Evolutionary conservation across 768 basidiomycete genomes (phyloP).

Genomic region (Tricholoma matsutake): DNA sequence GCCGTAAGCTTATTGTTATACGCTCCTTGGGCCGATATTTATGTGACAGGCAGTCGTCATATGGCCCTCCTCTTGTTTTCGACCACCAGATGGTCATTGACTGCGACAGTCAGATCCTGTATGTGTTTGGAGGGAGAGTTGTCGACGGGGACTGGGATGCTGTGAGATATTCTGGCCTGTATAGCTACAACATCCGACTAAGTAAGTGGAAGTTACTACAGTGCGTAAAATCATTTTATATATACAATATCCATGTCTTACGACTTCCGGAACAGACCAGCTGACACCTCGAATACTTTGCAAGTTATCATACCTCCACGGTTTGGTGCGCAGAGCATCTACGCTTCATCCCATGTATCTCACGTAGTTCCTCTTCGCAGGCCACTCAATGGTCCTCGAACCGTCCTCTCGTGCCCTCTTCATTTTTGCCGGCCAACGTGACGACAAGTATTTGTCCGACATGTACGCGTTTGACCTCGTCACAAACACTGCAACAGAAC

Average conservation of each 20-base stretch:
- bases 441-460: slow-evolving; percentile 65
- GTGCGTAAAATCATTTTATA: slow-evolving; percentile 37
- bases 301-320: slow-evolving; percentile 53
- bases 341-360: not conserved
- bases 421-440: slow-evolving; percentile 73
- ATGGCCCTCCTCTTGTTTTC: slow-evolving; percentile 70
- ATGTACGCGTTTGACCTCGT: slow-evolving; percentile 72
- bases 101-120: slow-evolving; percentile 63
- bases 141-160: slow-evolving; percentile 62
- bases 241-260: not conserved
- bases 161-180: slow-evolving; percentile 66
- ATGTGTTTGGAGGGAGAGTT: slow-evolving; percentile 74
- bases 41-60: slow-evolving; percentile 41
- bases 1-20: slow-evolving; percentile 40
- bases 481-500: slow-evolving; percentile 53
- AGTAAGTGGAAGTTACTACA: slow-evolving; percentile 68
- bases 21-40: not conserved
- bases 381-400: slow-evolving; percentile 83
- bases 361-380: slow-evolving; percentile 26
- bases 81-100: slow-evolving; percentile 86
- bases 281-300: slow-evolving; percentile 26
- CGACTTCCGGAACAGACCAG: slow-evolving; percentile 12
- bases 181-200: slow-evolving; percentile 63
- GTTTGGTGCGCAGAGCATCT: slow-evolving; percentile 40
- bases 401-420: slow-evolving; percentile 53